These are phyloP conservation scores for Umbilicus rupestris DNA, from an alignment of 164 flowering plant genomes.

Conservation along the genomic window DNA sequence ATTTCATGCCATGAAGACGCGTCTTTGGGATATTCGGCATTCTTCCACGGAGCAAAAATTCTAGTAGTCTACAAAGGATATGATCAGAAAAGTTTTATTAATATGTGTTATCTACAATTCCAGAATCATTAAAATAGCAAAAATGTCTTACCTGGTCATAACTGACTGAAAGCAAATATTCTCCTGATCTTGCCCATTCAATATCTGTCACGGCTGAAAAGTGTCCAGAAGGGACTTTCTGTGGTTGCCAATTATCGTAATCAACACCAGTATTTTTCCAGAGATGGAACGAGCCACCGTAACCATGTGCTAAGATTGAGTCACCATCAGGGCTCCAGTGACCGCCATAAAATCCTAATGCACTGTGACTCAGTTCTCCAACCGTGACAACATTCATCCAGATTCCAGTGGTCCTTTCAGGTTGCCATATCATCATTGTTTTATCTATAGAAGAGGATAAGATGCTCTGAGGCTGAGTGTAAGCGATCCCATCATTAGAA, in stretches of 20 bases:
- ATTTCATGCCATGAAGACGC: constrained; percentile 76
- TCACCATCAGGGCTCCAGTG: constrained; percentile 80
- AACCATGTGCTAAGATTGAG: constrained; percentile 87
- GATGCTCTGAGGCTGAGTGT: constrained; percentile 63
- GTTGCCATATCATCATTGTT: constrained; percentile 99
- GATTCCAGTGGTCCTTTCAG: constrained; percentile 84
- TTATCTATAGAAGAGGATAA: constrained; percentile 98
- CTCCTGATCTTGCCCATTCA: constrained; percentile 67
- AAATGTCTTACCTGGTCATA: constrained; percentile 73
- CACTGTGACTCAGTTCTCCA: constrained; percentile 95
- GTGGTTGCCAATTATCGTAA: constrained; percentile 82
- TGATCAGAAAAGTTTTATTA: not conserved
- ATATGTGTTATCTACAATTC: not conserved
- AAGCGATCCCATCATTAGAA: constrained; percentile 25
- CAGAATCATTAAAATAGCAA: not conserved
- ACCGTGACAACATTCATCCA: constrained; percentile 97
- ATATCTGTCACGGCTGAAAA: constrained; percentile 75
- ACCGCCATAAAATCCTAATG: constrained; percentile 95
- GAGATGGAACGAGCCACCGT: constrained; percentile 93
- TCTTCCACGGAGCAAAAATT: constrained; percentile 72
- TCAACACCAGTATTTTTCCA: constrained; percentile 76
- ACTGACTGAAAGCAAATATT: constrained; percentile 76
- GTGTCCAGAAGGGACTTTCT: constrained; percentile 93
- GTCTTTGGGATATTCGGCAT: constrained; percentile 21
- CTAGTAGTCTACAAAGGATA: constrained; percentile 63